Percentiles rank a stretch among this genome's conserved stretches.
These are phyloP conservation scores for Fusarium longipes DNA, from an alignment of 2,329 filamentous ascomycete genomes.

Conservation along the genomic window DNA sequence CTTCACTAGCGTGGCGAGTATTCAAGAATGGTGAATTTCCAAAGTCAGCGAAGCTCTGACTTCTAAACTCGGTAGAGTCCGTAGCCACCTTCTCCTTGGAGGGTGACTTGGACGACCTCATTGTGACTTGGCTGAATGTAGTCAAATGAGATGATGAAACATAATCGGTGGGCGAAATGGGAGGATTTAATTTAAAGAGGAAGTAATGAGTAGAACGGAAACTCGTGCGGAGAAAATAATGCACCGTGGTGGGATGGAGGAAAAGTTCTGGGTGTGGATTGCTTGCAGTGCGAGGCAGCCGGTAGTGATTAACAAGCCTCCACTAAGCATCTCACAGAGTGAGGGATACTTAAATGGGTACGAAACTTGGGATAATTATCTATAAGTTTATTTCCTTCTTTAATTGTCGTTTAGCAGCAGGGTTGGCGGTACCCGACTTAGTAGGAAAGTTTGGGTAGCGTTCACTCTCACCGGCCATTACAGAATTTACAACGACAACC, in stretches of 20 bases:
- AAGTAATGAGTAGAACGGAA: rapidly evolving
- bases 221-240: neutral
- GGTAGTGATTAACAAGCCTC: neutral
- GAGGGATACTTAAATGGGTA: neutral
- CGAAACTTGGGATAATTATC: no score
- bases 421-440: no score
- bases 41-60: neutral
- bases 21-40: neutral
- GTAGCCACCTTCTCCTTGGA: neutral
- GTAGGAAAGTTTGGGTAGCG: no score
- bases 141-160: neutral
- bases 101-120: neutral
- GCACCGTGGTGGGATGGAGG: neutral
- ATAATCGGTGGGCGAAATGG: no score
- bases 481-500: no score
- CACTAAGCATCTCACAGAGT: neutral
- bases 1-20: neutral
- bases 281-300: constrained; percentile 16
- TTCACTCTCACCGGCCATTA: no score
- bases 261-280: neutral
- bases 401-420: no score
- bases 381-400: no score
- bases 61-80: neutral
- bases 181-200: neutral
- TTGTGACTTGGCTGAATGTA: neutral